Conservation (phyloP, 345 rosid genomes). For the Salix exigua region DNA sequence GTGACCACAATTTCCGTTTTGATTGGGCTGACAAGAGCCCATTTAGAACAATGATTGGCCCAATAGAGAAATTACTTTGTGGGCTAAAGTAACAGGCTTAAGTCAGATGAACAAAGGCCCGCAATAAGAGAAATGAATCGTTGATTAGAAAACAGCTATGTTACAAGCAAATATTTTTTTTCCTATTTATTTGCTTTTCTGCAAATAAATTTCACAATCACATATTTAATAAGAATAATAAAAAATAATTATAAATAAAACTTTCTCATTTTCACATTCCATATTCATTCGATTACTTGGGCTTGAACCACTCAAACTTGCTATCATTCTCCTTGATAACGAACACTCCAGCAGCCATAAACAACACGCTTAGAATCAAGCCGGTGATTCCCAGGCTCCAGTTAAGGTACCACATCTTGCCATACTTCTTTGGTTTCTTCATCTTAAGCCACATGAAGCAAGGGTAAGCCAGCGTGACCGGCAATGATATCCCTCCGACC, state of each 20-base stretch:
- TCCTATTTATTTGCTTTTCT: background rate
- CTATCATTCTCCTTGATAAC: conserved; percentile 25
- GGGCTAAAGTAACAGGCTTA: background rate
- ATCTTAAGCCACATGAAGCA: conserved; percentile 41
- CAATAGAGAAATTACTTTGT: background rate
- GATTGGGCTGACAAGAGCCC: background rate
- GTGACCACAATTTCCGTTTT: background rate
- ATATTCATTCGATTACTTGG: conserved; percentile 1
- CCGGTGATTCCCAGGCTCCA: conserved; percentile 32
- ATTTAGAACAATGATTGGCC: background rate
- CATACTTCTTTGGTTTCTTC: conserved; percentile 23
- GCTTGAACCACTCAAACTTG: conserved; percentile 28
- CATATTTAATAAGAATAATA: background rate
- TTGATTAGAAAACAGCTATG: background rate
- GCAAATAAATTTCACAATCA: conserved; percentile 3
- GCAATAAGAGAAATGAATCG: background rate
- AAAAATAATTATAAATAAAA: background rate
- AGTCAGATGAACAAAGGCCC: background rate
- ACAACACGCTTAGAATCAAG: conserved; percentile 12
- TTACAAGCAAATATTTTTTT: background rate
- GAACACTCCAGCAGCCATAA: conserved; percentile 22
- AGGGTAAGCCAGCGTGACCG: conserved; percentile 32
- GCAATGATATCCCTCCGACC: conserved; percentile 32
- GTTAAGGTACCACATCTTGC: conserved; percentile 30
- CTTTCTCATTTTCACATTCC: no score